Conservation (phyloP, 495 filamentous ascomycete species). For the Penicillium coprophilum region DNA sequence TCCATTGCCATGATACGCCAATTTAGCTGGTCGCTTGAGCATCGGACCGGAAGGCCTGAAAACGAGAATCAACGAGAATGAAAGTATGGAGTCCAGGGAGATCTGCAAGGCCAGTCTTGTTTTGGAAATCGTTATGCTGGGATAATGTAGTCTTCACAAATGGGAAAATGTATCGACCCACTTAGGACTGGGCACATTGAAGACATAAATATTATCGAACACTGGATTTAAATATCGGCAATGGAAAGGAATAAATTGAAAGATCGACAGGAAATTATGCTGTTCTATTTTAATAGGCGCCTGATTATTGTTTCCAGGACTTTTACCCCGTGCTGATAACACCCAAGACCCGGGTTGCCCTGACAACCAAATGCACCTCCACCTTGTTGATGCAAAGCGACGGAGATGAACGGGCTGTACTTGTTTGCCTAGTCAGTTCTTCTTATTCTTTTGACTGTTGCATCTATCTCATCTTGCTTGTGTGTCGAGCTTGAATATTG, state of each 20-base stretch:
- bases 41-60: not conserved
- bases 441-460: slow-evolving; percentile 6
- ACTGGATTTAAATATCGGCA: not conserved
- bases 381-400: slow-evolving; percentile 25
- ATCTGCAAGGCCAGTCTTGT: not conserved
- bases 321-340: slow-evolving; percentile 19
- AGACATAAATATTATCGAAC: not conserved
- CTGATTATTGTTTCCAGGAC: not conserved
- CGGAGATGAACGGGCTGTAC: slow-evolving; percentile 19
- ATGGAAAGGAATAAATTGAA: not conserved
- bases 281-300: not conserved
- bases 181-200: not conserved
- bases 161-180: slow-evolving; percentile 4
- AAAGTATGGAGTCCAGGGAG: not conserved
- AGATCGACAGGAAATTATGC: not conserved
- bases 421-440: slow-evolving; percentile 11
- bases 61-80: not conserved
- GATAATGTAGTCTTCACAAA: not conserved
- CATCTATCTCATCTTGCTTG: slow-evolving; percentile 2
- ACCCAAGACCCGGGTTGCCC: slow-evolving; percentile 25
- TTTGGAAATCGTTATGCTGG: not conserved
- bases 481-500: not conserved
- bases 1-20: not conserved
- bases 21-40: not conserved
- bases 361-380: slow-evolving; percentile 31